Evolutionary conservation across 371 early-diverging fungal species (phyloP).

Genomic region (Rhizopus arrhizus): DNA sequence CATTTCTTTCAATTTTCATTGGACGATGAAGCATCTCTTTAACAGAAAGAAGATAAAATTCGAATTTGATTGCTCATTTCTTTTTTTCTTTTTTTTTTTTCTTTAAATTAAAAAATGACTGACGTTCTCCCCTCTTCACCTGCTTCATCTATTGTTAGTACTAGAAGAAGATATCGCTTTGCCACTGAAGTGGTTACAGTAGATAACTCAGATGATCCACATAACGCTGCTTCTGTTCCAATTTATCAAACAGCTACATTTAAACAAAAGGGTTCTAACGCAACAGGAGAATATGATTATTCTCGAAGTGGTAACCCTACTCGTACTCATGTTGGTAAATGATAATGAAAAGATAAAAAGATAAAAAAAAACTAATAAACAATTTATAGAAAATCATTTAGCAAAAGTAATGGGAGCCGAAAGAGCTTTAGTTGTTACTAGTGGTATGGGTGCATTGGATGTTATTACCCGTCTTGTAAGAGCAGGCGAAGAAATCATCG

Average conservation of each 20-base stretch:
- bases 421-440: constrained; percentile 75
- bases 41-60: background rate
- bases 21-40: constrained; percentile 7
- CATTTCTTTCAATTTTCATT: constrained; percentile 1
- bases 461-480: constrained; percentile 79
- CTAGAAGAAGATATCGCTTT: constrained; percentile 68
- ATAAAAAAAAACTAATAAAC: background rate
- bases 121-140: constrained; percentile 37
- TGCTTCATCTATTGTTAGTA: constrained; percentile 33
- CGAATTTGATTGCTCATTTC: background rate
- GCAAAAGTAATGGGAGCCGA: constrained; percentile 85
- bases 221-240: constrained; percentile 90
- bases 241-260: constrained; percentile 98
- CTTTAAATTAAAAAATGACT: constrained; percentile 21
- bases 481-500: constrained; percentile 83
- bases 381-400: constrained; percentile 72
- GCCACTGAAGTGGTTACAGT: constrained; percentile 89
- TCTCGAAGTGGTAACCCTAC: constrained; percentile 91
- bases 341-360: background rate
- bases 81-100: constrained; percentile 10
- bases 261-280: constrained; percentile 80
- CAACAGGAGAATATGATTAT: constrained; percentile 92
- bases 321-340: constrained; percentile 78
- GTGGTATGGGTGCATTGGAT: constrained; percentile 91
- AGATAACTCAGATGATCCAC: constrained; percentile 81